A percentile compares a stretch with the other conserved stretches of the same genome.
These are phyloP conservation scores for Skeletonema potamos DNA, from an alignment of 108 stramenopile genomes.

Conservation along the genomic window DNA sequence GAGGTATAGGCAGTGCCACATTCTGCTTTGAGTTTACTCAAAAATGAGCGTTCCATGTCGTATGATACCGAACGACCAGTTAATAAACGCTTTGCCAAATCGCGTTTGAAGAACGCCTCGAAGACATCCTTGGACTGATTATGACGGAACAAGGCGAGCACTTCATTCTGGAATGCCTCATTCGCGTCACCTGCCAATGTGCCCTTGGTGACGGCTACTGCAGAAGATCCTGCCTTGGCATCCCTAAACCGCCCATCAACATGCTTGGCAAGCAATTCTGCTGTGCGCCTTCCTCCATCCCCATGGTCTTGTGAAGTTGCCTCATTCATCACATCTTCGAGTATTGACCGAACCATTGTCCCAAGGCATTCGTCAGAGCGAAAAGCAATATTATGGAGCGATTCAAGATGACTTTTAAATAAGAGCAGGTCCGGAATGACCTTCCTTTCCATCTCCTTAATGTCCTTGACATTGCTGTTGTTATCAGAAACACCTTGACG, in stretches of 20 bases:
- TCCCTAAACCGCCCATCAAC: conserved; percentile 71
- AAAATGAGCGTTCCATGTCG: conserved; percentile 90
- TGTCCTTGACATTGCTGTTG: conserved; percentile 29
- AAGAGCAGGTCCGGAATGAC: conserved; percentile 64
- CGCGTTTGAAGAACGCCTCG: conserved; percentile 96
- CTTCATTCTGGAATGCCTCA: conserved; percentile 46
- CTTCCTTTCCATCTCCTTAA: conserved; percentile 51
- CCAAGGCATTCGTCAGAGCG: conserved; percentile 68
- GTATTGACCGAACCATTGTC: conserved; percentile 71
- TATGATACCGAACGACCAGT: conserved; percentile 80
- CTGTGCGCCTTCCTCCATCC: conserved; percentile 60
- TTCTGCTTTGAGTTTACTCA: conserved; percentile 95
- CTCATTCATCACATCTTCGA: conserved; percentile 85
- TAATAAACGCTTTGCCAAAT: conserved; percentile 94
- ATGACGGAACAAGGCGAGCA: conserved; percentile 87
- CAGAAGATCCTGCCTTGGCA: conserved; percentile 48
- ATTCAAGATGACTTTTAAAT: conserved; percentile 62
- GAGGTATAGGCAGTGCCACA: conserved; percentile 97
- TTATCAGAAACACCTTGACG: conserved; percentile 18
- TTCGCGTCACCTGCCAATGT: conserved; percentile 30
- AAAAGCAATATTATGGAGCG: conserved; percentile 57
- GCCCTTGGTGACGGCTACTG: conserved; percentile 7
- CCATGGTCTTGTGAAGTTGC: conserved; percentile 14
- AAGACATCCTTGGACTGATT: conserved; percentile 95
- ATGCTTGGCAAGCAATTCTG: conserved; percentile 91